Evolutionary conservation across 1,139 yeast genomes (phyloP), one percentile per base, ranked within the genome.

Genomic region (Yamadazyma atmosphaerica): DNA sequence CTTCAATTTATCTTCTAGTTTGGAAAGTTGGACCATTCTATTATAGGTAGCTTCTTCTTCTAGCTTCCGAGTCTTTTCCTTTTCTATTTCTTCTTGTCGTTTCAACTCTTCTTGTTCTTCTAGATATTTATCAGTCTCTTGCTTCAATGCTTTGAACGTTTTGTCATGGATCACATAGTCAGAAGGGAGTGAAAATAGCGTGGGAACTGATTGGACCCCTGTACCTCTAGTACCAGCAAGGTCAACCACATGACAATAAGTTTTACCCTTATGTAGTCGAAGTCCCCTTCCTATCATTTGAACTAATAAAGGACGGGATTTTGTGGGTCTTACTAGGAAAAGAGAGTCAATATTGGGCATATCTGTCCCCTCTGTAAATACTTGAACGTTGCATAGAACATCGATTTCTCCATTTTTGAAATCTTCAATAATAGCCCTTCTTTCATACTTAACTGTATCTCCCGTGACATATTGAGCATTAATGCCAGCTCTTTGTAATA

Each of bases 211-310:
- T 15, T 74, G 72, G 6, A 86, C 68, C 1, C 89, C 89, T 0
- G 73, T 66, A 14, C 68, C 71, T 21, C 75, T 68, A 0, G 82
- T 72, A 8, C 82, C 86, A 7, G 82, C 88, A 58, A 90, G 79
- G 55, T 90, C 96, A 0, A 88, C 73, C 3, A 90, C 73, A 51
- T 83, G 86, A 52, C 97, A 88, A 43, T 70, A 67, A 1, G 69
- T 60, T 54, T 90, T 90, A 0, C 74, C 79, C 4, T 70, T 63
- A 51, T 80, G 79, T 21, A 78, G 53, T 31, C 98, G 63, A 37
- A 92, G 63, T 0, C 98, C 98, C 43, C 98, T 71, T 1, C 98
- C 98, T 18, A 90, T 75, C 96, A 90, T 90, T 56, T 90, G 98
- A 13, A 81, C 74, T 33, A 88, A 60, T 34, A 89, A 62, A 0